These are phyloP conservation scores for Yamadazyma akitaensis DNA, from an alignment of 805 yeast species.

Conservation along the genomic window DNA sequence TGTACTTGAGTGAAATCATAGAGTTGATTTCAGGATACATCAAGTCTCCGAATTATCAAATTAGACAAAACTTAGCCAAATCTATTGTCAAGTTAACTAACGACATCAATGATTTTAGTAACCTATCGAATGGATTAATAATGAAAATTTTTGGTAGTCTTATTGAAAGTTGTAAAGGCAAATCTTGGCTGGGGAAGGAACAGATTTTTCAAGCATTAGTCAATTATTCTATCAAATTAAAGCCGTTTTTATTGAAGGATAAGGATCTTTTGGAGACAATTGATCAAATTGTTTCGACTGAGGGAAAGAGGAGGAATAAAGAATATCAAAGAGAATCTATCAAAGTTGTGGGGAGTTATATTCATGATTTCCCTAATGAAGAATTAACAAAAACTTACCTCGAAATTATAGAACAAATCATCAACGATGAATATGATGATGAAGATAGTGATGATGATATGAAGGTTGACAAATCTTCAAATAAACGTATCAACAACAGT, in stretches of 20 bases:
- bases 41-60: conserved; percentile 52
- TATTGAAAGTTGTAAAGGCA: conserved; percentile 63
- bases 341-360: conserved; percentile 49
- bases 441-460: conserved; percentile 32
- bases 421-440: conserved; percentile 39
- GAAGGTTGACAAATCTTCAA: conserved; percentile 14
- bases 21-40: conserved; percentile 48
- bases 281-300: conserved; percentile 47
- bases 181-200: conserved; percentile 90
- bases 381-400: conserved; percentile 39
- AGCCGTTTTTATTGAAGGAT: conserved; percentile 27
- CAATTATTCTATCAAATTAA: conserved; percentile 47
- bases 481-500: conserved; percentile 11
- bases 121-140: conserved; percentile 20
- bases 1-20: conserved; percentile 70
- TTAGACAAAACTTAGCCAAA: conserved; percentile 68
- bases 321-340: conserved; percentile 59
- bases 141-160: conserved; percentile 48
- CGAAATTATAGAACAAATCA: conserved; percentile 28
- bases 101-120: conserved; percentile 31
- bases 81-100: conserved; percentile 56
- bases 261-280: conserved; percentile 34
- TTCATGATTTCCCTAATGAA: conserved; percentile 34
- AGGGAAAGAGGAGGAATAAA: conserved; percentile 64
- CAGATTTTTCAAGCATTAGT: conserved; percentile 67